Evolutionary conservation across 306 rosid species (phyloP).

Genomic region (Coriaria nepalensis): DNA sequence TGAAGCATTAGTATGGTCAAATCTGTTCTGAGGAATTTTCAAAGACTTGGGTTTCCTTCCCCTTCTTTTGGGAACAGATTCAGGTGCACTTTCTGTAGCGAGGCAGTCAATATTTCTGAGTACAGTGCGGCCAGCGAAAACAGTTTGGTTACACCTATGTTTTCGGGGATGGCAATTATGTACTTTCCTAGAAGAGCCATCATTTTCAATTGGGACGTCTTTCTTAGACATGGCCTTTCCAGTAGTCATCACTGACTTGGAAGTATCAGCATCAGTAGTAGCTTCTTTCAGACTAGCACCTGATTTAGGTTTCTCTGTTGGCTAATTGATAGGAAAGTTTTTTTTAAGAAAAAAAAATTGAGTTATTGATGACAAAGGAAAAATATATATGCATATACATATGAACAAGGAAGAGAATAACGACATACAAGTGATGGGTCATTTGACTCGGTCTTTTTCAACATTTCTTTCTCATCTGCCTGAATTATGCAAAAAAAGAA

Average conservation of each 20-base stretch:
- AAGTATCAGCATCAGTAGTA: conserved; percentile 16
- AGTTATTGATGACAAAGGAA: neutral
- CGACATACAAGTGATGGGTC: conserved; percentile 22
- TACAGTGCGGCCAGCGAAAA: conserved; percentile 4
- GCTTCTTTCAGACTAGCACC: conserved; percentile 13
- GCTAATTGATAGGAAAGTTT: conserved; percentile 26
- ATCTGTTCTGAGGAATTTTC: conserved; percentile 64
- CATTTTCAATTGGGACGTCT: conserved; percentile 6
- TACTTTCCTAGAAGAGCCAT: conserved; percentile 19
- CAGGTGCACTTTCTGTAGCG: conserved; percentile 18
- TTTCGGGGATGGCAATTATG: conserved; percentile 10
- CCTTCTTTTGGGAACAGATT: conserved; percentile 39
- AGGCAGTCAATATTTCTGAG: conserved; percentile 12
- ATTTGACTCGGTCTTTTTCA: conserved; percentile 13
- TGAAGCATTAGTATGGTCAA: conserved; percentile 24
- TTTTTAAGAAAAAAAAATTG: neutral
- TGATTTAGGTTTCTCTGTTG: conserved; percentile 15
- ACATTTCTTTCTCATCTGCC: conserved; percentile 20
- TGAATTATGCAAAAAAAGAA: conserved; percentile 16
- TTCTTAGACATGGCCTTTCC: conserved; percentile 15
- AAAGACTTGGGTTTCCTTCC: conserved; percentile 61
- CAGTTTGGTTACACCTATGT: conserved; percentile 6
- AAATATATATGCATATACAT: neutral
- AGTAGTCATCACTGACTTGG: conserved; percentile 11
- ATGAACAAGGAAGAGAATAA: conserved; percentile 11